Evolutionary conservation across 768 basidiomycete genomes (phyloP), one percentile per base, ranked within the genome.

Genomic region (Pisolithus sp.): DNA sequence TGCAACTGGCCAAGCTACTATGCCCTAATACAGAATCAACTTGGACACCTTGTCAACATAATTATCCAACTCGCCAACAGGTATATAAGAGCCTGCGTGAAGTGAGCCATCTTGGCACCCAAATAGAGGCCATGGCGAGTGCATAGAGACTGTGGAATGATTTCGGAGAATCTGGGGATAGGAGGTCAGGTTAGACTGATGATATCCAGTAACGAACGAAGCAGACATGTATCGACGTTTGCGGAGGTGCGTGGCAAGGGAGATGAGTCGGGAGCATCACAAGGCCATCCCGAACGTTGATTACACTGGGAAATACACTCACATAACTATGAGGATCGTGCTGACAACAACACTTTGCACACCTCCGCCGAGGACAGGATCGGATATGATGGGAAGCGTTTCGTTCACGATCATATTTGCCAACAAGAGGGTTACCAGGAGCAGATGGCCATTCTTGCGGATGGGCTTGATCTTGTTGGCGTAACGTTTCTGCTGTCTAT

Each of bases 331-430:
- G 50, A 93, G 75, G 26, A 85, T 83, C 0, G 91, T 93, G 61
- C 86, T 89, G 52, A 85, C 83, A 52, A 89, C 76, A 52, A 93
- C 89, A 49, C 86, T 83, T 61, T 76, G 80, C 13, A 83, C 71
- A 13, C 89, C 89, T 15, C 89, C 89, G 23, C 89, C 89, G 3
- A 95, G 76, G 36, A 92, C 74, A 4, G 81, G 79, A 63, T 89
- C 87, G 10, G 86, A 76, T 53, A 94, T 89, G 56, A 93, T 78
- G 34, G 93, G 92, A 5, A 93, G 79, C 0, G 87, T 76, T 70
- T 93, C 91, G 65, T 93, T 93, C 60, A 86, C 85, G 51, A 93
- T 89, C 92, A 94, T 93, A 68, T 94, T 93, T 31, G 86, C 84
- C 28, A 93, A 71, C 9, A 92, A 78, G 37, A 91, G 80, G 0